Percentiles rank a stretch among this genome's conserved stretches.
Evolutionary conservation across 2,329 filamentous ascomycete genomes (phyloP).

Genomic region (Fusarium solani-melongenae): DNA sequence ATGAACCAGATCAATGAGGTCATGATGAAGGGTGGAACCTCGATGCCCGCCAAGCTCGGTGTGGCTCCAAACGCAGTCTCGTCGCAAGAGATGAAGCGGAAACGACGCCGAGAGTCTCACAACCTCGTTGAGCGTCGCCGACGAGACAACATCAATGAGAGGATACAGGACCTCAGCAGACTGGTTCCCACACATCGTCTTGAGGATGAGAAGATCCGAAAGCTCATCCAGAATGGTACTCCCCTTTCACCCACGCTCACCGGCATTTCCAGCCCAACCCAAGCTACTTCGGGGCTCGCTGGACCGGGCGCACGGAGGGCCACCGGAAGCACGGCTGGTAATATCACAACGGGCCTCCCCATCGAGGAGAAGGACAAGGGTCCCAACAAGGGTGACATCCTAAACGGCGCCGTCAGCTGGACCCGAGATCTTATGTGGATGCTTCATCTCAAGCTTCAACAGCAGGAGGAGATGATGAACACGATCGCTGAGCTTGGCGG

Average conservation of each 20-base stretch:
- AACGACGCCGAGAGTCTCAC: conserved; percentile 91
- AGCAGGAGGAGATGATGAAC: conserved; percentile 88
- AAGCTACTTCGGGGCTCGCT: conserved; percentile 87
- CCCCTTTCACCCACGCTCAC: conserved; percentile 86
- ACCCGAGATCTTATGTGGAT: conserved; percentile 98
- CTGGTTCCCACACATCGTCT: conserved; percentile 91
- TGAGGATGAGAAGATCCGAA: conserved; percentile 96
- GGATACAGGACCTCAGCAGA: conserved; percentile 95
- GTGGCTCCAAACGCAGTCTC: conserved; percentile 67
- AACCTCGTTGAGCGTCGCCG: conserved; percentile 95
- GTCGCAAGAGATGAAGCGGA: conserved; percentile 92
- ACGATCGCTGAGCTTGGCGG: conserved; percentile 78
- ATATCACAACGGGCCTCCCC: conserved; percentile 91
- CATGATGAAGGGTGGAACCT: conserved; percentile 86
- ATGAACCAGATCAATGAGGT: conserved; percentile 88
- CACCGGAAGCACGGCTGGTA: conserved; percentile 74
- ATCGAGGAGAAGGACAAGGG: conserved; percentile 98
- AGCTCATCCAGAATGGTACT: conserved; percentile 92
- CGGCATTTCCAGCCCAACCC: conserved; percentile 74
- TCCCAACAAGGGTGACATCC: conserved; percentile 97
- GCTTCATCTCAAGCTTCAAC: conserved; percentile 87
- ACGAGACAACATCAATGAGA: conserved; percentile 98
- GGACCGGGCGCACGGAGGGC: conserved; percentile 86
- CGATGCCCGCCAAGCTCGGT: conserved; percentile 87
- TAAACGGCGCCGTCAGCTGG: conserved; percentile 97